A percentile compares a stretch with the other conserved stretches of the same genome.
Evolutionary conservation across 2,329 filamentous ascomycete species (phyloP).

Genomic region (Alternaria triticina): DNA sequence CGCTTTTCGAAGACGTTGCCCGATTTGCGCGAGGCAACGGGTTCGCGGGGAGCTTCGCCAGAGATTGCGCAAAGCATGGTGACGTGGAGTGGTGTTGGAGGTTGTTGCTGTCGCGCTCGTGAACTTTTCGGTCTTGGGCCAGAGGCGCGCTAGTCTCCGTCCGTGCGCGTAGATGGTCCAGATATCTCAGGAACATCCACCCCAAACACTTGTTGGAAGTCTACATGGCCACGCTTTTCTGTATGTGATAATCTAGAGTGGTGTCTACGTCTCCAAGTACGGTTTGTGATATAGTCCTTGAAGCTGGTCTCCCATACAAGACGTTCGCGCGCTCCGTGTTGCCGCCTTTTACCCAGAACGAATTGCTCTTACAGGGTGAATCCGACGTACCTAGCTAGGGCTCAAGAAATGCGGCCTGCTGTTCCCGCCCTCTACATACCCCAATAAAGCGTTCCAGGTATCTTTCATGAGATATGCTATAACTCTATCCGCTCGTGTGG

Average conservation of each 20-base stretch:
- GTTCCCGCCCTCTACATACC: not conserved
- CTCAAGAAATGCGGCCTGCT: not conserved
- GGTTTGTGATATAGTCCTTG: not conserved
- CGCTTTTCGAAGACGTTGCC: slow-evolving; percentile 94
- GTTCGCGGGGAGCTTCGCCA: slow-evolving; percentile 92
- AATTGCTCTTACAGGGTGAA: not conserved
- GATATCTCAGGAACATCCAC: not conserved
- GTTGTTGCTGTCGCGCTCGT: slow-evolving; percentile 5
- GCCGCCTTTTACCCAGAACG: too few relatives aligned
- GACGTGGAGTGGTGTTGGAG: slow-evolving; percentile 1
- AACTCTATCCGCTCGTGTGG: not conserved
- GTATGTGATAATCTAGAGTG: too few relatives aligned
- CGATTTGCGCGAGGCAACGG: slow-evolving; percentile 93
- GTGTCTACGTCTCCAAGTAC: too few relatives aligned
- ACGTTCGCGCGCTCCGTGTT: not conserved
- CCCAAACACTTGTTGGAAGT: not conserved
- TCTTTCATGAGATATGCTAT: not conserved
- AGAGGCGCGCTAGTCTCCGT: slow-evolving; percentile 3
- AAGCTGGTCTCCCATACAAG: not conserved
- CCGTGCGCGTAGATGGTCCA: not conserved
- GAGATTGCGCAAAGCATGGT: slow-evolving; percentile 71
- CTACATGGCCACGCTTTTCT: not conserved
- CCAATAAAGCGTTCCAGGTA: not conserved
- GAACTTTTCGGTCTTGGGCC: slow-evolving; percentile 11
- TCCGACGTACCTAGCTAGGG: not conserved